These are phyloP conservation scores for Boletus sp. DNA, from an alignment of 768 basidiomycete genomes.

Conservation along the genomic window DNA sequence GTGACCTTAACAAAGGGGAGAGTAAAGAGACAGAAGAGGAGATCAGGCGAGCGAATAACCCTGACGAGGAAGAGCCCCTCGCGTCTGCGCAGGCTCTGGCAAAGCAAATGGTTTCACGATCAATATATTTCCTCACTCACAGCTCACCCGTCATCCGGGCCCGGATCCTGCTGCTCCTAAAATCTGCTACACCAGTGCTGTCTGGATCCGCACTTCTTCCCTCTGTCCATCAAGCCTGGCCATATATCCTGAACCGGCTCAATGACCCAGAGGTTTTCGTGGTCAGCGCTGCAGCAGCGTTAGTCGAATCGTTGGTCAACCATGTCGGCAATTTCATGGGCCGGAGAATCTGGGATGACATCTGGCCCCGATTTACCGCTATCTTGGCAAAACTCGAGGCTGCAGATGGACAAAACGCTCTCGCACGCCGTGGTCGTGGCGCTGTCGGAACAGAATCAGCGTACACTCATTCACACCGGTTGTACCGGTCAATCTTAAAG, in stretches of 20 bases:
- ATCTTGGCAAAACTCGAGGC: slow-evolving; percentile 60
- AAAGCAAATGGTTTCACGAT: slow-evolving; percentile 82
- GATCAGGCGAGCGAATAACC: slow-evolving; percentile 16
- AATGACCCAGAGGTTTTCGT: slow-evolving; percentile 74
- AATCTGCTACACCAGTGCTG: slow-evolving; percentile 69
- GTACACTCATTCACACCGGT: slow-evolving; percentile 77
- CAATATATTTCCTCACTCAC: slow-evolving; percentile 89
- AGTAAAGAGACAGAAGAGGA: slow-evolving; percentile 25
- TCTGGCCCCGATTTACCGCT: slow-evolving; percentile 80
- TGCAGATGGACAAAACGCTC: slow-evolving; percentile 66
- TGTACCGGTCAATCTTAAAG: slow-evolving; percentile 72
- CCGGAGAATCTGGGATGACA: slow-evolving; percentile 82
- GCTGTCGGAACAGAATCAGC: slow-evolving; percentile 64
- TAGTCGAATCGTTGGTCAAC: slow-evolving; percentile 69
- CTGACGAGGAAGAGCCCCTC: slow-evolving; percentile 45
- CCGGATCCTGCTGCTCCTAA: slow-evolving; percentile 73
- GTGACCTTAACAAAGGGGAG: slow-evolving; percentile 28
- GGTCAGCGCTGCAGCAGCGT: slow-evolving; percentile 66
- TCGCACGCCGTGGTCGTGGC: slow-evolving; percentile 53
- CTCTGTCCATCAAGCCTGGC: slow-evolving; percentile 87
- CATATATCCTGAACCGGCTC: slow-evolving; percentile 86
- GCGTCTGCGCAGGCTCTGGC: slow-evolving; percentile 76
- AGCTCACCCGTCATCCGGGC: slow-evolving; percentile 82
- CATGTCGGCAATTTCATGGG: slow-evolving; percentile 86
- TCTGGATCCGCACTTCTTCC: slow-evolving; percentile 77